phyloP scores from a whole-genome alignment of 2,329 filamentous ascomycete species.

The Sporothrix globosa region DNA sequence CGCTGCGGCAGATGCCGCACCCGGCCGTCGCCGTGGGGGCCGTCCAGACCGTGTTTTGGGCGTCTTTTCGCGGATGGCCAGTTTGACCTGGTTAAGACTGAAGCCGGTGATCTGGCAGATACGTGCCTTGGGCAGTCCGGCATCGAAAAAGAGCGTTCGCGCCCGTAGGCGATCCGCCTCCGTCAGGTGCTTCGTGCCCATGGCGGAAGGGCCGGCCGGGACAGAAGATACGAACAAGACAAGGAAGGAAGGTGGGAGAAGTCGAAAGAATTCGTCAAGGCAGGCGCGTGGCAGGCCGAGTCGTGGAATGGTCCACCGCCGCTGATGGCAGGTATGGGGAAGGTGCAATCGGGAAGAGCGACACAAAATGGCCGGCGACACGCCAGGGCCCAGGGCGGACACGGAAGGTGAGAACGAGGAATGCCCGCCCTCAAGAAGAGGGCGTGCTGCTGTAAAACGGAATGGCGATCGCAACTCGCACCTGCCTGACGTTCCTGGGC shows the following conservation, averaged over 20 bases:
- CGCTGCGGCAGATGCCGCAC: not conserved
- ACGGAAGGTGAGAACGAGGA: slow-evolving; percentile 12
- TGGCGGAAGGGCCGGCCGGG: not conserved
- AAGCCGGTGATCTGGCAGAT: slow-evolving; percentile 37
- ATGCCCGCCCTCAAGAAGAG: slow-evolving; percentile 12
- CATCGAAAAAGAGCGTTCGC: slow-evolving; percentile 36
- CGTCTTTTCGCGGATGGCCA: slow-evolving; percentile 37
- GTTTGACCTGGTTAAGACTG: slow-evolving; percentile 37
- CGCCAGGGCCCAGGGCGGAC: slow-evolving; percentile 9
- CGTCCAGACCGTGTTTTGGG: slow-evolving; percentile 35
- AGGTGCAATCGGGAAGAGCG: not conserved
- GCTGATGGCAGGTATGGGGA: not conserved
- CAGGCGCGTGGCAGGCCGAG: not conserved
- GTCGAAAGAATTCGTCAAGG: not conserved
- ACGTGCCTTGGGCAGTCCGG: slow-evolving; percentile 34
- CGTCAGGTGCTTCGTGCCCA: slow-evolving; percentile 38
- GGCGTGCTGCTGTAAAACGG: slow-evolving; percentile 11
- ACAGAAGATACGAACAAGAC: not conserved
- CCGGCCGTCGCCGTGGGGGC: slow-evolving; percentile 31
- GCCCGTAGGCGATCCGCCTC: slow-evolving; percentile 36
- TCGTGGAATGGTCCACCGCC: slow-evolving; percentile 11
- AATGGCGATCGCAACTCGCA: slow-evolving; percentile 17
- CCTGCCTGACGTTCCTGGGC: slow-evolving; percentile 24
- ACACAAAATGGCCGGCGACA: not conserved
- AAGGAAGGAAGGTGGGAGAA: not conserved